phyloP scores from a whole-genome alignment of 495 filamentous ascomycete species.

The Hypoxylon lienhwacheense region DNA sequence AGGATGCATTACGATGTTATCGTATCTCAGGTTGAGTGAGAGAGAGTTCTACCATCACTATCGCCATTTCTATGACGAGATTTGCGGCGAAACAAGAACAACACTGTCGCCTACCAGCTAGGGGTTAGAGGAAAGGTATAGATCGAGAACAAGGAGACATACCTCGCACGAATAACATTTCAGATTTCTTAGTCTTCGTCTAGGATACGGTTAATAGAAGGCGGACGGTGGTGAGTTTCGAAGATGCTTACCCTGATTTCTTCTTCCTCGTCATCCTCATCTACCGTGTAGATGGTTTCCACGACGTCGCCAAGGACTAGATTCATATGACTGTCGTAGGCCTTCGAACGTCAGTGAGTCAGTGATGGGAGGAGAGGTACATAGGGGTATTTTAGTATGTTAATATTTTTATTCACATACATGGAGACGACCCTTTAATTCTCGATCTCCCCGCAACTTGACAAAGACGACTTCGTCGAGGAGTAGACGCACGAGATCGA shows the following conservation, averaged over 20 bases:
- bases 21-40: background rate
- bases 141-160: conserved; percentile 30
- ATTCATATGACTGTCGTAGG: conserved; percentile 98
- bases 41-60: background rate
- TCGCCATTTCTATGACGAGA: conserved; percentile 43
- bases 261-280: conserved; percentile 82
- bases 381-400: background rate
- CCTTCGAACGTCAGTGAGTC: conserved; percentile 56
- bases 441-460: conserved; percentile 91
- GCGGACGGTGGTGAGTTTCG: background rate
- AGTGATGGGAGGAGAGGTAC: background rate
- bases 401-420: conserved; percentile 63
- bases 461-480: conserved; percentile 97
- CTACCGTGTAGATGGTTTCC: conserved; percentile 92
- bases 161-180: conserved; percentile 99
- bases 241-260: conserved; percentile 40
- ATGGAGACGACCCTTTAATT: conserved; percentile 92
- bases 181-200: conserved; percentile 94
- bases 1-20: too few species aligned
- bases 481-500: conserved; percentile 91
- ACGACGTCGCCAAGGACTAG: conserved; percentile 96
- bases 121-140: conserved; percentile 40
- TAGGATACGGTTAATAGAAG: conserved; percentile 41
- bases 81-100: conserved; percentile 86
- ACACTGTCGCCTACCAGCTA: conserved; percentile 80